Evolutionary conservation across 345 rosid species (phyloP), one percentile per base, ranked within the genome.

Genomic region (Gossypium stocksii): DNA sequence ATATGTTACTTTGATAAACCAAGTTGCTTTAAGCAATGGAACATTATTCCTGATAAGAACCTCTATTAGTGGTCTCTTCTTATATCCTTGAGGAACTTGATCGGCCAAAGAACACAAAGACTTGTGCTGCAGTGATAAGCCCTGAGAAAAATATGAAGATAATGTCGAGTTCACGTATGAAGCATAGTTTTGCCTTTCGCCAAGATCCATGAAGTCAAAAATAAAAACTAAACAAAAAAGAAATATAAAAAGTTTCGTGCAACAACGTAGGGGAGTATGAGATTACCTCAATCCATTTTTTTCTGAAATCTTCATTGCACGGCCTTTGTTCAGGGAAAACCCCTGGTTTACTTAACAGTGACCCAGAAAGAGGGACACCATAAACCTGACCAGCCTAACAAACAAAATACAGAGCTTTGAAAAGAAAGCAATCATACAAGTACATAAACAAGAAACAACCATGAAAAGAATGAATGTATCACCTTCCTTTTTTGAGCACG

Each of bases 401-500:
- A 72, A 38, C 38, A 53, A 65, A 15, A 54, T 66, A 44, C 51
- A 17, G 66, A 72, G 67, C 70, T 49, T 52, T n/a, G 54, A 48
- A 52, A 34, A 27, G 17, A 27, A 25, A 1, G 52, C 12, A 64
- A 59, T 62, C 69, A 73, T 54, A 70, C 38, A 65, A 11, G n/a
- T 25, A 67, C 22, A 54, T 9, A 19, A 53, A 16, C 38, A 45
- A 58, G 12, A 38, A 53, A 14, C 3, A 52, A 71, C n/a, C 48
- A 8, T 23, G 71, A 25, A 67, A 48, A 12, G 57, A 67, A 46
- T 1, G 2, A 15, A 23, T 22, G 71, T 17, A 46, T 23, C 56
- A 92, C 99, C 98, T 93, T 96, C 67, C 99, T 94, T 86, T 96
- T 96, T 81, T 88, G 93, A 29, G 95, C 92, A 65, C 98, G 97